Evolutionary conservation across 2,329 filamentous ascomycete species (phyloP).

Genomic region (Fusarium multiceps): DNA sequence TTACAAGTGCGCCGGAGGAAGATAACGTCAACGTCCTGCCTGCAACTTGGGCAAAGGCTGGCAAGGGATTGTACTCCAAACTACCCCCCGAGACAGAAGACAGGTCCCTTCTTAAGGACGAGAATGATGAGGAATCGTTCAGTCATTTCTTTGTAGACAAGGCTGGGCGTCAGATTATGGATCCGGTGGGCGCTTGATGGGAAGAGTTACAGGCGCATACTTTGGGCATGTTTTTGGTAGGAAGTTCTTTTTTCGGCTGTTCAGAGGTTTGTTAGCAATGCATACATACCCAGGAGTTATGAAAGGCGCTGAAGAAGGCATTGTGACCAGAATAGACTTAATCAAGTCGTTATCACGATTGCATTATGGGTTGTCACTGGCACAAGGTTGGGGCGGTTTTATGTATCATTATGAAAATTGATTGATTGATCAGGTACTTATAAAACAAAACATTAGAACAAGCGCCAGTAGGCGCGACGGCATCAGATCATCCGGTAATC

Average conservation of each 20-base stretch:
- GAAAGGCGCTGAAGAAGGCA: neutral
- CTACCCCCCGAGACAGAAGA: slow-evolving; percentile 54
- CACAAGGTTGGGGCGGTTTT: neutral
- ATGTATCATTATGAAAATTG: slow-evolving; percentile 13
- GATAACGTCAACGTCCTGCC: slow-evolving; percentile 51
- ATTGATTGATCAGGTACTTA: slow-evolving; percentile 3
- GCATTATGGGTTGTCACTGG: neutral
- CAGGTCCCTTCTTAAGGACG: slow-evolving; percentile 51
- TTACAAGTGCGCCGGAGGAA: slow-evolving; percentile 46
- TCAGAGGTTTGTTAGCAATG: neutral
- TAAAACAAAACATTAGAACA: slow-evolving; percentile 10
- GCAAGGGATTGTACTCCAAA: slow-evolving; percentile 54
- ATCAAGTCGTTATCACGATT: neutral
- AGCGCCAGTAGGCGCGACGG: neutral
- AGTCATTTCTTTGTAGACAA: slow-evolving; percentile 57
- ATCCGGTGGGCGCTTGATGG: slow-evolving; percentile 46
- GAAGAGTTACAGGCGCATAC: neutral
- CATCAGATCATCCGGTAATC: slow-evolving; percentile 27
- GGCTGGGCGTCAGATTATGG: slow-evolving; percentile 52
- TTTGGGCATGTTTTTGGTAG: neutral
- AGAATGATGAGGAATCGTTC: slow-evolving; percentile 57
- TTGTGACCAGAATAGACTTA: neutral
- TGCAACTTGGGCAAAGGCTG: slow-evolving; percentile 55
- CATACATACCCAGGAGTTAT: slow-evolving; percentile 23
- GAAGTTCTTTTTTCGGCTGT: neutral